Evolutionary conservation across 129 eudicot species (phyloP).

Genomic region (Artemisia tridentata): DNA sequence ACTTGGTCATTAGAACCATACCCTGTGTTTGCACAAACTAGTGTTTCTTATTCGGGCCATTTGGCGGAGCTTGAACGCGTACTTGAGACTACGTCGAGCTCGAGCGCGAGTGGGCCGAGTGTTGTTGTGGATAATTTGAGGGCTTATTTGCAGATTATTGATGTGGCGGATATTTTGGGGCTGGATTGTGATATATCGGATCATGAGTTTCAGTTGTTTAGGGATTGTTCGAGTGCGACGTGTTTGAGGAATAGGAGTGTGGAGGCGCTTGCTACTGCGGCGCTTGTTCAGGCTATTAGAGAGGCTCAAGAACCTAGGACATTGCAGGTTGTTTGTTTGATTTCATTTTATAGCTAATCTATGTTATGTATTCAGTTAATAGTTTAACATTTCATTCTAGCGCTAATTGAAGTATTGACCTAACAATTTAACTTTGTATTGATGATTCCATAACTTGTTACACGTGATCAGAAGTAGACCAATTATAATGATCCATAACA

Average conservation of each 20-base stretch:
- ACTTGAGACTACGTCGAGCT: slow-evolving; percentile 69
- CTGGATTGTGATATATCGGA: slow-evolving; percentile 84
- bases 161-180: slow-evolving; percentile 83
- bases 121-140: slow-evolving; percentile 94
- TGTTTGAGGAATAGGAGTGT: slow-evolving; percentile 96
- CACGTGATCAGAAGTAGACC: too few species aligned
- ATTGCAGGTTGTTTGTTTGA: slow-evolving; percentile 53
- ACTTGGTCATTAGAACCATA: slow-evolving; percentile 86
- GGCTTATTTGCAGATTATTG: slow-evolving; percentile 91
- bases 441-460: too few species aligned
- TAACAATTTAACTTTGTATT: too few species aligned
- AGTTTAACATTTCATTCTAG: too few species aligned
- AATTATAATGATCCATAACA: too few species aligned
- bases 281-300: slow-evolving; percentile 93
- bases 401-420: too few species aligned
- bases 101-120: slow-evolving; percentile 52
- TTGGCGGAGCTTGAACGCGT: slow-evolving; percentile 90
- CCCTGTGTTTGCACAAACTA: slow-evolving; percentile 77
- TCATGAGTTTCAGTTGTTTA: slow-evolving; percentile 89
- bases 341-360: not conserved
- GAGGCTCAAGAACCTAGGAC: slow-evolving; percentile 98
- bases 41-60: slow-evolving; percentile 77
- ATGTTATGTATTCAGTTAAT: not conserved
- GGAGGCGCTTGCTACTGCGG: slow-evolving; percentile 97
- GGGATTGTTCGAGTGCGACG: slow-evolving; percentile 95